Evolutionary conservation across 495 filamentous ascomycete genomes (phyloP).

Genomic region (Talaromyces thailandensis): DNA sequence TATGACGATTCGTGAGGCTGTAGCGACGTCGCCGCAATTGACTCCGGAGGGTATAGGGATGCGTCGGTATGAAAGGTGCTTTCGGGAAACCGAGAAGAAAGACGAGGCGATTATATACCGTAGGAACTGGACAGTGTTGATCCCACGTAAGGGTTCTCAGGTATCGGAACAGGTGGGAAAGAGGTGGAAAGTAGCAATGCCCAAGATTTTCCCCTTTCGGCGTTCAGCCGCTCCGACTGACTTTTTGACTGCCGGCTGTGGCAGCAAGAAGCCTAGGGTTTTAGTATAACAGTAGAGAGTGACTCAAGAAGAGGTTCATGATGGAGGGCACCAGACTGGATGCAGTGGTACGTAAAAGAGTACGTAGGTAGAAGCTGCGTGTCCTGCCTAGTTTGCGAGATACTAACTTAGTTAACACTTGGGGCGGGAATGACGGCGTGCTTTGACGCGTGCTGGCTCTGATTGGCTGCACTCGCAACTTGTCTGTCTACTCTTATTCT

Average conservation of each 20-base stretch:
- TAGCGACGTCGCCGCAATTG: background rate
- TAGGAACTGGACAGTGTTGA: background rate
- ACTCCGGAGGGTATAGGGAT: background rate
- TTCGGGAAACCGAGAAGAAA: background rate
- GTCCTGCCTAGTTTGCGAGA: background rate
- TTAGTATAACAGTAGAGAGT: background rate
- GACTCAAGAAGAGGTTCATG: background rate
- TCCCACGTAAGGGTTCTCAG: background rate
- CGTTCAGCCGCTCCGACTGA: background rate
- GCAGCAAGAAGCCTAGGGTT: background rate
- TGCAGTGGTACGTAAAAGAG: background rate
- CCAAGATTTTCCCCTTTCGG: background rate
- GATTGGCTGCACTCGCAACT: background rate
- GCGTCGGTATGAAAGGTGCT: background rate
- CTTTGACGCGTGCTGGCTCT: background rate
- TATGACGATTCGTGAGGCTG: background rate
- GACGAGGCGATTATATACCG: background rate
- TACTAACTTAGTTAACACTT: too few species aligned
- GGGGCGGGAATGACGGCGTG: background rate
- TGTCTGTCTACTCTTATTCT: background rate
- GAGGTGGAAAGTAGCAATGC: background rate
- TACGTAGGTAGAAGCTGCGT: background rate
- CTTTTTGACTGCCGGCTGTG: background rate
- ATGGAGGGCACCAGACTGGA: background rate
- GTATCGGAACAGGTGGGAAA: background rate